A percentile compares a stretch with the other conserved stretches of the same genome.
phyloP scores from a whole-genome alignment of 1,284 basidiomycete genomes.

The Cystobasidium slooffiae region DNA sequence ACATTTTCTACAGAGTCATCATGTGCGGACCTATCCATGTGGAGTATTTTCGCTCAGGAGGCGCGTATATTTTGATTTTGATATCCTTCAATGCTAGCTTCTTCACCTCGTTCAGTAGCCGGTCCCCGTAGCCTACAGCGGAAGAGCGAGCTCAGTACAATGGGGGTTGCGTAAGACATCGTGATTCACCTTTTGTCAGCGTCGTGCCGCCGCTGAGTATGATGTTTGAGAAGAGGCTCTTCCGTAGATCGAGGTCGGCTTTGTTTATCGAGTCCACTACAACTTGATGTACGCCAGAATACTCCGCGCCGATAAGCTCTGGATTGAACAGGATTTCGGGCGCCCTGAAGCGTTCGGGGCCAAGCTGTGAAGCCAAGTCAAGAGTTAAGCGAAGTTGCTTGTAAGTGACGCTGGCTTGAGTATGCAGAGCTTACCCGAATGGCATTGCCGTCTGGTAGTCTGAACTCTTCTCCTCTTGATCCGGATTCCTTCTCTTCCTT shows the following conservation, averaged over 20 bases:
- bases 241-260: conserved; percentile 77
- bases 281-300: conserved; percentile 90
- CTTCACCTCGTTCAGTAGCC: conserved; percentile 93
- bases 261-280: conserved; percentile 81
- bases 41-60: conserved; percentile 99
- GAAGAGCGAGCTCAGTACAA: neutral
- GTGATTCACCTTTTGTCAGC: conserved; percentile 73
- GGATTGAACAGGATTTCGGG: conserved; percentile 99
- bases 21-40: conserved; percentile 92
- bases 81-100: conserved; percentile 94
- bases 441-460: conserved; percentile 91
- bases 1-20: neutral
- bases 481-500: conserved; percentile 91
- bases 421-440: conserved; percentile 72
- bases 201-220: conserved; percentile 97
- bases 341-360: conserved; percentile 91
- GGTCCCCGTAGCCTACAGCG: conserved; percentile 75
- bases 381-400: neutral
- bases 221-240: conserved; percentile 94
- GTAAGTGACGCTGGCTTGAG: too few species aligned
- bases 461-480: conserved; percentile 83
- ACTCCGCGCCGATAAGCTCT: conserved; percentile 93
- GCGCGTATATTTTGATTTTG: conserved; percentile 99
- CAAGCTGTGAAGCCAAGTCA: conserved; percentile 66
- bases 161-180: neutral